Percentiles rank a stretch among this genome's conserved stretches.
Conservation (phyloP, 2,329 filamentous ascomycete species). For the Lachnum nothofagi region DNA sequence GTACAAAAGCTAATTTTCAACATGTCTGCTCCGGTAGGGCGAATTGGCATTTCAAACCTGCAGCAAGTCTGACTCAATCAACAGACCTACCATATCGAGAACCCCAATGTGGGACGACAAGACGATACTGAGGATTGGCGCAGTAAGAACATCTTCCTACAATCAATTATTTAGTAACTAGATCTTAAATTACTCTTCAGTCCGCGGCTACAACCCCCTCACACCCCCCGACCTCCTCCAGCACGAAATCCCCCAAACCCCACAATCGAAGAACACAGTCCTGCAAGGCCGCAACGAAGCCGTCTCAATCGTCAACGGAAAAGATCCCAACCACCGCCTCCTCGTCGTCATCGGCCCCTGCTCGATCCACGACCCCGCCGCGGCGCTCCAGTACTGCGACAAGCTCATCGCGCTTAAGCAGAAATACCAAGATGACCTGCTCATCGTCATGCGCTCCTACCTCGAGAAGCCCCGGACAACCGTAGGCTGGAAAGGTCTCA, state of each 20-base stretch:
- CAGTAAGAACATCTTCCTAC: conserved; percentile 52
- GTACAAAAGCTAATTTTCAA: not conserved
- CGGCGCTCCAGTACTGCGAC: conserved; percentile 89
- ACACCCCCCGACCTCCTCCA: conserved; percentile 92
- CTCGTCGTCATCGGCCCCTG: conserved; percentile 89
- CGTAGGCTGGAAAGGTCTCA: conserved; percentile 96
- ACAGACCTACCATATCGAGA: conserved; percentile 67
- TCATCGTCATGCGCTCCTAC: conserved; percentile 97
- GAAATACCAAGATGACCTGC: conserved; percentile 81
- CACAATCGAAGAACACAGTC: conserved; percentile 47
- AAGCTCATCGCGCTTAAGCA: conserved; percentile 74
- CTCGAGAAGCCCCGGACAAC: conserved; percentile 97
- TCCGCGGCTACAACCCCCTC: conserved; percentile 86
- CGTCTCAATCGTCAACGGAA: conserved; percentile 63
- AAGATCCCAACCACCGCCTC: conserved; percentile 52
- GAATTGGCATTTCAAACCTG: conserved; percentile 1
- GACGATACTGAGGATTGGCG: conserved; percentile 73
- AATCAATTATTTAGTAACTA: conserved; percentile 9
- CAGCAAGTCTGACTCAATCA: conserved; percentile 16
- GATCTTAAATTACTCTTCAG: conserved; percentile 39
- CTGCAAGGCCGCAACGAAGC: conserved; percentile 58
- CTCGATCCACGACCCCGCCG: conserved; percentile 90
- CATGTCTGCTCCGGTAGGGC: conserved; percentile 22
- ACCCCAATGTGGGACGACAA: conserved; percentile 73
- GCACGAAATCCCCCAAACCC: conserved; percentile 69